These are phyloP conservation scores for Whalleya microplaca DNA, from an alignment of 2,329 filamentous ascomycete genomes.

Conservation along the genomic window DNA sequence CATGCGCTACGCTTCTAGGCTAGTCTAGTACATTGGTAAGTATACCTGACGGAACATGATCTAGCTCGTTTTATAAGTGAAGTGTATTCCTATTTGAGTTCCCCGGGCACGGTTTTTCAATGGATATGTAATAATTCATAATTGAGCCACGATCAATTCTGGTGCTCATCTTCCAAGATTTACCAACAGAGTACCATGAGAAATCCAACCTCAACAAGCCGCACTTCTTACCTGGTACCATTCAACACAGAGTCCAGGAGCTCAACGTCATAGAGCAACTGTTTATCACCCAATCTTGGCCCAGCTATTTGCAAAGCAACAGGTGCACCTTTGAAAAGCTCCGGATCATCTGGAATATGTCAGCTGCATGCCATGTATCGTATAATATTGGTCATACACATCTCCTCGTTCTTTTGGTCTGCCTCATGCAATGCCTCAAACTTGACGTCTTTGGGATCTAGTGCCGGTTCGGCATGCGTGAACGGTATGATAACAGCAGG, in stretches of 20 bases:
- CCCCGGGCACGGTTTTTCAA: too few species aligned
- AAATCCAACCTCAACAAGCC: not conserved
- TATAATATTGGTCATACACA: conserved; percentile 28
- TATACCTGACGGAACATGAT: too few species aligned
- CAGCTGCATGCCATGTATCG: not conserved
- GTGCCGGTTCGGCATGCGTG: conserved; percentile 33
- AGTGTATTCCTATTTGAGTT: too few species aligned
- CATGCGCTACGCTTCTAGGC: too few species aligned
- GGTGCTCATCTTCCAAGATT: too few species aligned
- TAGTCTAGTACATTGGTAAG: too few species aligned
- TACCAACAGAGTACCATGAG: not conserved
- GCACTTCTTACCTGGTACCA: not conserved
- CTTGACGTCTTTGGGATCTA: conserved; percentile 31
- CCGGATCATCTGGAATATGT: conserved; percentile 36
- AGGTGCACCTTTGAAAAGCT: conserved; percentile 39
- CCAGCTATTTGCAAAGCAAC: conserved; percentile 40
- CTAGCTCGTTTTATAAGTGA: too few species aligned
- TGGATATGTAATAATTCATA: too few species aligned
- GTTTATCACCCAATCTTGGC: conserved; percentile 36
- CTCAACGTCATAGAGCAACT: conserved; percentile 37
- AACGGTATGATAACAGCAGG: conserved; percentile 40
- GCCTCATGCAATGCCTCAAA: conserved; percentile 32
- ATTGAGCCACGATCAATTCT: too few species aligned
- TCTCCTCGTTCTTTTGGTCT: conserved; percentile 34
- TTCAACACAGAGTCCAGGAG: conserved; percentile 35